A percentile compares a stretch with the other conserved stretches of the same genome.
Evolutionary conservation across 2,329 filamentous ascomycete genomes (phyloP).

Genomic region (Didymella keratinophila): DNA sequence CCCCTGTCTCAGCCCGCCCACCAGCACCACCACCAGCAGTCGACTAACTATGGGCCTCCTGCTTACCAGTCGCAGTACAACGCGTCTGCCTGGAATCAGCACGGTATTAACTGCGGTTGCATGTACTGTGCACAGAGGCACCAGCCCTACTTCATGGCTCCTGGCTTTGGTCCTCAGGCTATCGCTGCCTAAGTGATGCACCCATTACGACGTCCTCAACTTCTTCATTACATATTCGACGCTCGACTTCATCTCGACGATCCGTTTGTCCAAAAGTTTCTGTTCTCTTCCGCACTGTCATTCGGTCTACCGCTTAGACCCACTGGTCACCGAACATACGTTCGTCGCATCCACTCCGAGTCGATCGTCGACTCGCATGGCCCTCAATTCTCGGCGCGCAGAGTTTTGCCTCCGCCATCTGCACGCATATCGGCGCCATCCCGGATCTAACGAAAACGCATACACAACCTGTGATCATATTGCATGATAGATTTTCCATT

Average conservation of each 20-base stretch:
- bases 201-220: slow-evolving; percentile 2
- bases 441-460: slow-evolving; percentile 50
- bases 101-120: slow-evolving; percentile 49
- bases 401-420: slow-evolving; percentile 46
- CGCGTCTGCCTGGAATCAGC: slow-evolving; percentile 48
- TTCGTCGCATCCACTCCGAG: slow-evolving; percentile 32
- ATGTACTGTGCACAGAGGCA: slow-evolving; percentile 50
- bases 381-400: slow-evolving; percentile 28
- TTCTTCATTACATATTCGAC: slow-evolving; percentile 39
- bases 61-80: slow-evolving; percentile 48
- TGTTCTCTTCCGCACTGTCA: slow-evolving; percentile 31
- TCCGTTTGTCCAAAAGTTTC: slow-evolving; percentile 46
- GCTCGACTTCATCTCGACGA: slow-evolving; percentile 36
- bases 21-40: slow-evolving; percentile 57
- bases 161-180: slow-evolving; percentile 50
- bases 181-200: slow-evolving; percentile 40
- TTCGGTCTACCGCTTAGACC: slow-evolving; percentile 22
- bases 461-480: slow-evolving; percentile 44
- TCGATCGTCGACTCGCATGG: slow-evolving; percentile 27
- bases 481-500: slow-evolving; percentile 51
- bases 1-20: slow-evolving; percentile 47
- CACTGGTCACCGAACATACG: slow-evolving; percentile 30
- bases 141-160: slow-evolving; percentile 50
- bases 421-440: slow-evolving; percentile 46
- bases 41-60: slow-evolving; percentile 45